phyloP scores from a whole-genome alignment of 768 basidiomycete genomes.

The Auricularia auricula-judae region DNA sequence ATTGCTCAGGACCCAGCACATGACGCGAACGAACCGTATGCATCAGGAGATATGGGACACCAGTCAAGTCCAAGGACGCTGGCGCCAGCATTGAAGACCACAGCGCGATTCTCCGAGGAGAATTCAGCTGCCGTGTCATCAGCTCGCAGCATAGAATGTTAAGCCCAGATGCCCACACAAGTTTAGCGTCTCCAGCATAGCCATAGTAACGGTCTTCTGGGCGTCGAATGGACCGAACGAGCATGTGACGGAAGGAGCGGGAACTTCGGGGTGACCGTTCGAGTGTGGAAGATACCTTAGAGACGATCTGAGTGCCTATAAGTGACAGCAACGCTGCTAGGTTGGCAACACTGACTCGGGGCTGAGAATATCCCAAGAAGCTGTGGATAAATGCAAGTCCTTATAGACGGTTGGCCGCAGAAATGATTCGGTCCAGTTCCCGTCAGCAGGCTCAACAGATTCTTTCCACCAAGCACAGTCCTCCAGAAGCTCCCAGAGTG shows the following conservation, averaged over 20 bases:
- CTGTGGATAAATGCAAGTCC: background rate
- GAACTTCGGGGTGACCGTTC: constrained; percentile 38
- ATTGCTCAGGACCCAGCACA: background rate
- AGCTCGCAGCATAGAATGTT: background rate
- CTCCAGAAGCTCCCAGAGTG: constrained; percentile 69
- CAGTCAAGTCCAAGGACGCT: constrained; percentile 81
- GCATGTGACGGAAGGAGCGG: constrained; percentile 47
- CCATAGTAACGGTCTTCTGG: constrained; percentile 38
- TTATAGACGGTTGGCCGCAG: constrained; percentile 5
- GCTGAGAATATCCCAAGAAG: constrained; percentile 35
- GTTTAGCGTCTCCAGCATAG: constrained; percentile 44
- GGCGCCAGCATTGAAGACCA: constrained; percentile 83
- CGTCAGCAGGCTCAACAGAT: background rate
- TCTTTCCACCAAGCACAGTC: constrained; percentile 76
- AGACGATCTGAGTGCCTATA: constrained; percentile 34
- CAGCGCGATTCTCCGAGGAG: constrained; percentile 44
- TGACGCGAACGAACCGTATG: background rate
- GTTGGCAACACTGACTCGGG: constrained; percentile 32
- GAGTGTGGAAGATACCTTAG: constrained; percentile 50
- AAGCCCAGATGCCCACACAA: constrained; percentile 37
- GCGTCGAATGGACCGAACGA: constrained; percentile 51
- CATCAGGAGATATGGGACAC: constrained; percentile 68
- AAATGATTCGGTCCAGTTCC: background rate
- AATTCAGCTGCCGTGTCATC: constrained; percentile 37
- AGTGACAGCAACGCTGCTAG: constrained; percentile 1